Conservation (phyloP, 768 basidiomycete genomes). For the Multifurca ochricompacta region DNA sequence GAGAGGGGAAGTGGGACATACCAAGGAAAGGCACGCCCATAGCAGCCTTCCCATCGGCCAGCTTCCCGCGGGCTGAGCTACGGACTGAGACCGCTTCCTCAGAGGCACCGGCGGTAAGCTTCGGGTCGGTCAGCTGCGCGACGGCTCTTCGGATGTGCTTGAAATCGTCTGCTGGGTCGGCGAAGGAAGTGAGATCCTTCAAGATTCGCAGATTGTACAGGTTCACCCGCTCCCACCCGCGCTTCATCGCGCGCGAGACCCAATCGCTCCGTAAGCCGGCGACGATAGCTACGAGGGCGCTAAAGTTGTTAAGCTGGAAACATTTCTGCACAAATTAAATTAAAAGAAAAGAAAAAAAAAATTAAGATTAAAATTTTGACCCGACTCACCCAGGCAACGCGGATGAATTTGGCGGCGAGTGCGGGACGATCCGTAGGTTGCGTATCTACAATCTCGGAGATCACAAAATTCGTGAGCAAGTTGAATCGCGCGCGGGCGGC, state of each 20-base stretch:
- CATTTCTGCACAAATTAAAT: conserved; percentile 49
- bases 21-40: conserved; percentile 82
- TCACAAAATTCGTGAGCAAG: conserved; percentile 70
- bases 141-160: conserved; percentile 62
- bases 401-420: conserved; percentile 73
- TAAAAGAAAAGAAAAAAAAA: background rate
- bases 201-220: conserved; percentile 67
- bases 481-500: conserved; percentile 79
- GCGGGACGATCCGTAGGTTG: conserved; percentile 53
- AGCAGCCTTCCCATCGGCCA: conserved; percentile 37
- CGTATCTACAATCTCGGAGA: conserved; percentile 75
- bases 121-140: conserved; percentile 56
- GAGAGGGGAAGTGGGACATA: conserved; percentile 28
- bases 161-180: conserved; percentile 60
- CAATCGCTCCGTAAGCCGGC: conserved; percentile 64
- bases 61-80: conserved; percentile 31
- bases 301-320: conserved; percentile 69
- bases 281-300: conserved; percentile 72
- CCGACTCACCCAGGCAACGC: conserved; percentile 70
- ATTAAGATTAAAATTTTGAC: too few relatives aligned
- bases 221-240: conserved; percentile 59
- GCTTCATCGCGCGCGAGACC: conserved; percentile 55
- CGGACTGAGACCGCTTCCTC: conserved; percentile 39
- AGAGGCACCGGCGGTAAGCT: conserved; percentile 46
- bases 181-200: conserved; percentile 61